These are phyloP conservation scores for Coemansia sp. DNA, from an alignment of 192 early-diverging fungal genomes.

Conservation along the genomic window DNA sequence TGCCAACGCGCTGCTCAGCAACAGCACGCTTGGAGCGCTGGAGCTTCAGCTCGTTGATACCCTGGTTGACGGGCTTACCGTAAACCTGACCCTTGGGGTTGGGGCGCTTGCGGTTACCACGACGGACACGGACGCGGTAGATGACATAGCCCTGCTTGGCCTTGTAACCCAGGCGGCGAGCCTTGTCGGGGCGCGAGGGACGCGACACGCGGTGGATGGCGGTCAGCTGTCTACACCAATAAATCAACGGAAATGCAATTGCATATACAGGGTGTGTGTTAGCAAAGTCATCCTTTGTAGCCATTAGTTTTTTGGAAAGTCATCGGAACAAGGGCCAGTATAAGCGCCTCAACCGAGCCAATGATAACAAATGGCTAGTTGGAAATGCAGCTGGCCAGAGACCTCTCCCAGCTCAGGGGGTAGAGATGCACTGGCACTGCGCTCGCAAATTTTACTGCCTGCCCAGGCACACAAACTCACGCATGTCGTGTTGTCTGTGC, in stretches of 20 bases:
- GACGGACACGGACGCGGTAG: conserved; percentile 98
- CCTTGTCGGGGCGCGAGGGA: conserved; percentile 98
- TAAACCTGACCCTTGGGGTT: conserved; percentile 97
- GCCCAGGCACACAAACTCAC: neutral
- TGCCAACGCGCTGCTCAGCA: conserved; percentile 98
- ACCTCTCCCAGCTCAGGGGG: no score
- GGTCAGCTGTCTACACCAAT: conserved; percentile 81
- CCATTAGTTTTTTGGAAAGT: conserved; percentile 24
- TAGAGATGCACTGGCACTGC: conserved; percentile 9
- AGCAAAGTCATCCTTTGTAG: conserved; percentile 37
- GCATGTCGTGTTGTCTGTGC: no score
- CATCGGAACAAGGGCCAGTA: conserved; percentile 54
- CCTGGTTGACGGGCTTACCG: conserved; percentile 97
- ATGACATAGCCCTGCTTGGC: conserved; percentile 99
- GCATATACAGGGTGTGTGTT: conserved; percentile 5
- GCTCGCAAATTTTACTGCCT: conserved; percentile 51
- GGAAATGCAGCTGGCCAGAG: conserved; percentile 44
- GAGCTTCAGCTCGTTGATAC: conserved; percentile 99
- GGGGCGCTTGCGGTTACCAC: conserved; percentile 97
- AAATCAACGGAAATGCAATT: no score
- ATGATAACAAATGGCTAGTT: conserved; percentile 26
- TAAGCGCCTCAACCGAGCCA: conserved; percentile 53
- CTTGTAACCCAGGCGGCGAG: conserved; percentile 99
- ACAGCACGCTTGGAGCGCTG: conserved; percentile 90
- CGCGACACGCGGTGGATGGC: conserved; percentile 98